Percentiles rank a stretch among this genome's conserved stretches.
phyloP scores from a whole-genome alignment of 305 asterid species.

The Solanum hybrid region DNA sequence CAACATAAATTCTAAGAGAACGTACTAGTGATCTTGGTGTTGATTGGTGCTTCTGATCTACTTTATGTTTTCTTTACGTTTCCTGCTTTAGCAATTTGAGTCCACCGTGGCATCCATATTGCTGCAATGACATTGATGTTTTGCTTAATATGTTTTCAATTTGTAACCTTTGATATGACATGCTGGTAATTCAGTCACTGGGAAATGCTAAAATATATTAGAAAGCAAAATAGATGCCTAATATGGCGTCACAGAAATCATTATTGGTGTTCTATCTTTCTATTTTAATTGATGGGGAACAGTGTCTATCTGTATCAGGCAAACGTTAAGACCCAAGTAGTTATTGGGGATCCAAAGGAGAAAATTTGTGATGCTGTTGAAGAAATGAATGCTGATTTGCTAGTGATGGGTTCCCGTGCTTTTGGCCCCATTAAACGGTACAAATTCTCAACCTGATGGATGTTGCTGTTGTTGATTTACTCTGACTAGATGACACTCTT shows the following conservation, averaged over 20 bases:
- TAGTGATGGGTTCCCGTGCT: constrained; percentile 39
- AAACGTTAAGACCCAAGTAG: constrained; percentile 27
- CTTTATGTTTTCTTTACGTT: neutral
- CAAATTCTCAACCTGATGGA: neutral
- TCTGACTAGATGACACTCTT: neutral
- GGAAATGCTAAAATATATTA: neutral
- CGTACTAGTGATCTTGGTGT: neutral
- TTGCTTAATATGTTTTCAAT: neutral
- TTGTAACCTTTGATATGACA: neutral
- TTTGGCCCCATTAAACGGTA: constrained; percentile 44
- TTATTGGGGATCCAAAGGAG: constrained; percentile 41
- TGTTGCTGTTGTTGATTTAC: neutral
- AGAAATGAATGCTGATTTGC: constrained; percentile 33
- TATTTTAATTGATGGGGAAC: neutral
- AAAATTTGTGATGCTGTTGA: constrained; percentile 43
- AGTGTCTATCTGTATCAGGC: constrained; percentile 12
- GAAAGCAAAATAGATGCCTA: neutral
- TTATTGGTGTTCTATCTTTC: neutral
- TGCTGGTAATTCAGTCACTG: neutral
- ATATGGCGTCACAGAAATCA: neutral
- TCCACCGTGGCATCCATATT: neutral
- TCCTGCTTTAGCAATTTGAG: neutral
- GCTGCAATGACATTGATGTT: neutral
- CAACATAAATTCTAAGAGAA: neutral
- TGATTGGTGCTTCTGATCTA: neutral